Evolutionary conservation across 768 basidiomycete species (phyloP).

Genomic region (Tricholoma terreum): DNA sequence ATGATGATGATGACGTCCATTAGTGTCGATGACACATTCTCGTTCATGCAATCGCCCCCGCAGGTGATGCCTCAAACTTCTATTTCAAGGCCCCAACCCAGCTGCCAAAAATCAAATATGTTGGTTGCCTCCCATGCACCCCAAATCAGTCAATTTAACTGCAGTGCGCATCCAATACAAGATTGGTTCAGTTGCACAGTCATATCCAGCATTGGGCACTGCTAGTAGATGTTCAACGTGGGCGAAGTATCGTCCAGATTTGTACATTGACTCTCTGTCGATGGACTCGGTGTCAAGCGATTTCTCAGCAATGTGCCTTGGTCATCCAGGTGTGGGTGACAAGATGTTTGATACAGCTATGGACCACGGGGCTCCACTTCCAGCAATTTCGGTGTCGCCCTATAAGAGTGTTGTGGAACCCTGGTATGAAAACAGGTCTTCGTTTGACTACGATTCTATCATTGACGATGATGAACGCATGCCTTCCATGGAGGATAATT

Average conservation of each 20-base stretch:
- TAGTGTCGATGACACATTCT: conserved; percentile 70
- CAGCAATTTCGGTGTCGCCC: too few species aligned
- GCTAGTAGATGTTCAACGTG: conserved; percentile 56
- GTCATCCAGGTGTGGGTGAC: conserved; percentile 75
- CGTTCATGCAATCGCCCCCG: conserved; percentile 46
- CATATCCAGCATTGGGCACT: conserved; percentile 52
- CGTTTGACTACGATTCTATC: conserved; percentile 68
- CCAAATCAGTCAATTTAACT: conserved; percentile 71
- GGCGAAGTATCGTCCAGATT: conserved; percentile 57
- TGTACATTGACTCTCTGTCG: too few species aligned
- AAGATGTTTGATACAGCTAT: conserved; percentile 77
- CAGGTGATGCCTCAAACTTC: conserved; percentile 71
- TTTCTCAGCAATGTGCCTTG: conserved; percentile 52
- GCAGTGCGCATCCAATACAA: conserved; percentile 61
- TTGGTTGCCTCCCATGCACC: conserved; percentile 56
- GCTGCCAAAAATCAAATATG: conserved; percentile 60
- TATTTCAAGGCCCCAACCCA: conserved; percentile 59
- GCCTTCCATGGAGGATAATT: conserved; percentile 43
- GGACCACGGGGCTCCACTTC: too few species aligned
- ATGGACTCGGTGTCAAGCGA: conserved; percentile 55
- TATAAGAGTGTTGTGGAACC: conserved; percentile 35
- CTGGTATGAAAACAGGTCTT: conserved; percentile 33
- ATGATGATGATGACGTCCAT: conserved; percentile 53
- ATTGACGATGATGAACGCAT: conserved; percentile 50
- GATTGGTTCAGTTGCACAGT: conserved; percentile 54